A percentile compares a stretch with the other conserved stretches of the same genome.
Conservation (phyloP, 148 eudicot genomes). For the Cornus florida region DNA sequence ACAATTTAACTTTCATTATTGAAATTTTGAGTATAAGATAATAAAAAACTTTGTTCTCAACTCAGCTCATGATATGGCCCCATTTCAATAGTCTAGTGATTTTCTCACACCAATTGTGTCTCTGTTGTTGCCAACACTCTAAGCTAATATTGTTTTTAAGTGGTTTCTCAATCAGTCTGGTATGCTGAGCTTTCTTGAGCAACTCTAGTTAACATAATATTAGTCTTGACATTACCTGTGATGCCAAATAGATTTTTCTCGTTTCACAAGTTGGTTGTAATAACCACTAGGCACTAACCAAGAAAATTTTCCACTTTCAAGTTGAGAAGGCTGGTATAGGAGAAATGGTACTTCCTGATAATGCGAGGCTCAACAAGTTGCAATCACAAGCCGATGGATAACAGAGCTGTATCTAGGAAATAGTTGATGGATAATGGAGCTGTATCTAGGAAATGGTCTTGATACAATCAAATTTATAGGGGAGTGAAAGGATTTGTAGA, state of each 20-base stretch:
- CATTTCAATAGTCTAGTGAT: not conserved
- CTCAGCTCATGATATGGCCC: not conserved
- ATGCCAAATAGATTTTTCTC: not conserved
- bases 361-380: no score
- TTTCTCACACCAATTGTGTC: not conserved
- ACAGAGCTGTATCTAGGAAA: no score
- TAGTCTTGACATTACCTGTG: not conserved
- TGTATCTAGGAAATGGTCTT: not conserved
- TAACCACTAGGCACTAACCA: not conserved
- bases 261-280: not conserved
- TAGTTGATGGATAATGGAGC: not conserved
- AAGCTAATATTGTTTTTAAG: not conserved
- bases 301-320: not conserved
- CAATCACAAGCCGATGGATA: no score
- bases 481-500: not conserved
- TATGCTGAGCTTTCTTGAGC: not conserved
- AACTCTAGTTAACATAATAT: not conserved
- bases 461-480: not conserved
- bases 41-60: not conserved
- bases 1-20: no score
- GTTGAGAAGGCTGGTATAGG: not conserved
- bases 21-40: not conserved
- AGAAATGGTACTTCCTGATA: not conserved
- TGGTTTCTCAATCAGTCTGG: not conserved
- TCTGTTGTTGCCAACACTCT: not conserved